These are phyloP conservation scores for Trametes punicea DNA, from an alignment of 768 basidiomycete species.

Conservation along the genomic window DNA sequence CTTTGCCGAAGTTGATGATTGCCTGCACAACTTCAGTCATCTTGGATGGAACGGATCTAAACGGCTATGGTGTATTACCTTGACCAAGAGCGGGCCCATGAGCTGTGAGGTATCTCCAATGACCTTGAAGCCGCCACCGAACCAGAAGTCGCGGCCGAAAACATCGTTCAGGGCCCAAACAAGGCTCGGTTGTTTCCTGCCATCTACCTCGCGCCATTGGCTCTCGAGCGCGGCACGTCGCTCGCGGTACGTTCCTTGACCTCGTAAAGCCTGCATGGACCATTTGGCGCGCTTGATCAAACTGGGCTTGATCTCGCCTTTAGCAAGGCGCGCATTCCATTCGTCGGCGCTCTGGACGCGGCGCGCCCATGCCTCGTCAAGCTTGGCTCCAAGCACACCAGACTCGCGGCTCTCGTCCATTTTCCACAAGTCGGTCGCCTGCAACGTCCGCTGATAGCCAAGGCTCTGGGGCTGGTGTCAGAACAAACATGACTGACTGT, in stretches of 20 bases:
- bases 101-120: constrained; percentile 58
- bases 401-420: constrained; percentile 51
- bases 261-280: constrained; percentile 31
- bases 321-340: constrained; percentile 52
- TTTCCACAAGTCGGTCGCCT: constrained; percentile 74
- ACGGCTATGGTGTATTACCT: constrained; percentile 39
- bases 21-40: constrained; percentile 32
- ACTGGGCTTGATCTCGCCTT: constrained; percentile 43
- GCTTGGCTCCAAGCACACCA: constrained; percentile 44
- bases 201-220: constrained; percentile 45
- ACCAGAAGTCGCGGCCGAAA: constrained; percentile 59
- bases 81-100: constrained; percentile 61
- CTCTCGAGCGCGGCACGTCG: constrained; percentile 34
- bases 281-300: constrained; percentile 39
- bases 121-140: constrained; percentile 59
- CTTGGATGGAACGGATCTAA: background rate
- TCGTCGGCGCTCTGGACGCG: constrained; percentile 46
- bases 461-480: constrained; percentile 38
- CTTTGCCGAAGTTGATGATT: constrained; percentile 60
- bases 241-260: constrained; percentile 20
- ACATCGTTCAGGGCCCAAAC: constrained; percentile 61
- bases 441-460: constrained; percentile 70
- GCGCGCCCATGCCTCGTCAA: constrained; percentile 53
- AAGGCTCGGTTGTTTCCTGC: constrained; percentile 48
- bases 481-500: background rate